A percentile compares a stretch with the other conserved stretches of the same genome.
Conservation (phyloP, 164 flowering plant species). For the Buxus sempervirens region DNA sequence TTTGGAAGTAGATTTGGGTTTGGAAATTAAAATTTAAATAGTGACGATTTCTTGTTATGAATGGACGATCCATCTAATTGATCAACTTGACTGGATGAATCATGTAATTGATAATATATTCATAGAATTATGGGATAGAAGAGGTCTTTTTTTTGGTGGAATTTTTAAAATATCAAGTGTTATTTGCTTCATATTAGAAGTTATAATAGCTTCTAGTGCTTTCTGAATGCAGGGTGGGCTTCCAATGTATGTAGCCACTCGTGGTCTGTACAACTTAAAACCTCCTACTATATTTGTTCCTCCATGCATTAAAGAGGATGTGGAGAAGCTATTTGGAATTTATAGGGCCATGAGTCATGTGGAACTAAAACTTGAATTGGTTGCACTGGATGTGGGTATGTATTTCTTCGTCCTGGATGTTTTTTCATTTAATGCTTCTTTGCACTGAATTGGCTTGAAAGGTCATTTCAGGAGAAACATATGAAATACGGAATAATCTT, state of each 20-base stretch:
- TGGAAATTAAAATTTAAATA: too few relatives aligned
- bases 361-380: conserved; percentile 73
- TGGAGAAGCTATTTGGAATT: conserved; percentile 81
- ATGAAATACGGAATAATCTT: conserved; percentile 82
- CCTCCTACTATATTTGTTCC: conserved; percentile 95
- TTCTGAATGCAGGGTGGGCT: conserved; percentile 76
- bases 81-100: not conserved
- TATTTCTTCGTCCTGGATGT: conserved; percentile 1
- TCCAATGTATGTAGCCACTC: conserved; percentile 97
- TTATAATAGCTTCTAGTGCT: not conserved
- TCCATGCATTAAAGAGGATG: conserved; percentile 84
- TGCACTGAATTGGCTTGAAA: not conserved
- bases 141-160: not conserved
- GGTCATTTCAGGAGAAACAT: conserved; percentile 75
- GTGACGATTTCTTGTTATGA: not conserved
- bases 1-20: not conserved
- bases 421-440: not conserved
- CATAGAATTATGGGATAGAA: not conserved
- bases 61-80: too few relatives aligned
- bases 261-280: conserved; percentile 82
- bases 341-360: conserved; percentile 76
- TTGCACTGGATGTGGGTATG: conserved; percentile 86
- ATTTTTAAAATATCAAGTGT: not conserved
- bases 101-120: not conserved
- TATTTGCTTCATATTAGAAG: not conserved